Evolutionary conservation across 176 grass and related monocot species (phyloP), one percentile per base, ranked within the genome.

Genomic region (Puya raimondii): DNA sequence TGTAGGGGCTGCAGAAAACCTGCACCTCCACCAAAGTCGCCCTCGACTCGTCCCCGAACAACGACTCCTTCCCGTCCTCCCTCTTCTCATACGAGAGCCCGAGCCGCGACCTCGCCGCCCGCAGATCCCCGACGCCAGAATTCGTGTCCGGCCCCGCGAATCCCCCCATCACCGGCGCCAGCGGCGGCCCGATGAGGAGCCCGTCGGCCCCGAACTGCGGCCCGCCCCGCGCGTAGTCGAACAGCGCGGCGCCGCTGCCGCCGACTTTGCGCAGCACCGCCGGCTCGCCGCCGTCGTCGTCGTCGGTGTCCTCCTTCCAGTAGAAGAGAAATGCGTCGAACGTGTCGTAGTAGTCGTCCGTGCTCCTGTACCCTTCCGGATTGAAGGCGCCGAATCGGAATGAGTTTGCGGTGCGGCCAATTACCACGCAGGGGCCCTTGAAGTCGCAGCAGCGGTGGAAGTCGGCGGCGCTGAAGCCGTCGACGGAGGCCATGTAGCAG

Each of bases 171-270:
- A 92, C 92, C 4, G 88, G 86, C 12, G 92, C 83, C 12, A 96
- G 83, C 16, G 92, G 92, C 64, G 86, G 84, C 3, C 88, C 92
- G 56, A 96, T 83, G 70, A 96, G 92, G 63, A 96, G 76, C 23
- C 92, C 92, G 70, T 92, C 92, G 23, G 92, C 92, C 4, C 92
- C 92, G 78, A 96, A 96, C 72, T 92, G 88, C 2, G 92, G 92
- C 1, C 92, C 92, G 23, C 92, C 92, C 11, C 88, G 70, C 9
- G 88, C 77, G 68, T 96, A 96, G 68, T 96, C 92, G 64, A 96
- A 92, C 71, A 96, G 80, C 68, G 92, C 92, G 12, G 88, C 92
- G 23, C 92, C 92, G 69, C 92, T 87, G 26, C 92, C 88, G 3
- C 88, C 92, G 16, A 96, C 80, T 81, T 96, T 96, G 0, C 79